Conservation (phyloP, 352 stramenopile species). For the Phytophthora boehmeriae region DNA sequence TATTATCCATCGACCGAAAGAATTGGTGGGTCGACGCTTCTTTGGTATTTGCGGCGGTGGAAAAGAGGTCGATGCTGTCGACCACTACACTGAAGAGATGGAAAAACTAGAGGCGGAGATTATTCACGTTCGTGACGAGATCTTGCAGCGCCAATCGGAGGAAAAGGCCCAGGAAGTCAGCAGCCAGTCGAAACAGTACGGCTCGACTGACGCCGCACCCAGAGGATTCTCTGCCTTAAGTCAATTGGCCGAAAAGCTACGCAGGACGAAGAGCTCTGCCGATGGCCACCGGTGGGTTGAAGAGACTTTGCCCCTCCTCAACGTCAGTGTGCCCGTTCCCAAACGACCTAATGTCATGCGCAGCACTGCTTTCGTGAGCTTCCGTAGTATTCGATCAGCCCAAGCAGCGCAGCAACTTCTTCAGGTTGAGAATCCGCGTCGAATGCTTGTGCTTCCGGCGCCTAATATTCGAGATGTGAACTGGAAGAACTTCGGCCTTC, state of each 20-base stretch:
- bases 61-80: constrained; percentile 63
- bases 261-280: constrained; percentile 38
- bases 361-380: constrained; percentile 73
- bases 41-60: constrained; percentile 51
- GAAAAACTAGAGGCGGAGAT: constrained; percentile 60
- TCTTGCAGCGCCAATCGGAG: constrained; percentile 55
- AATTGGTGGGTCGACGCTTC: constrained; percentile 45
- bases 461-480: constrained; percentile 72
- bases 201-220: constrained; percentile 8
- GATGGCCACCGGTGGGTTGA: constrained; percentile 26
- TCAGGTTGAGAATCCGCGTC: constrained; percentile 68
- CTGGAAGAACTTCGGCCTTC: constrained; percentile 82
- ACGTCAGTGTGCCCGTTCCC: constrained; percentile 33
- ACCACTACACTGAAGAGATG: constrained; percentile 58
- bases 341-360: constrained; percentile 65
- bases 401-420: constrained; percentile 76
- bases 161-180: constrained; percentile 37
- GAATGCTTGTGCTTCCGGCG: constrained; percentile 63
- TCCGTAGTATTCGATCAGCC: constrained; percentile 63
- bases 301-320: constrained; percentile 37
- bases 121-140: constrained; percentile 46
- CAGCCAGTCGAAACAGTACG: constrained; percentile 26
- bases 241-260: constrained; percentile 36
- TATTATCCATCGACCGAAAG: constrained; percentile 39
- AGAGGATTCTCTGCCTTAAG: constrained; percentile 28